Conservation (phyloP, 257 asterid genomes). For the Eucommia ulmoides region DNA sequence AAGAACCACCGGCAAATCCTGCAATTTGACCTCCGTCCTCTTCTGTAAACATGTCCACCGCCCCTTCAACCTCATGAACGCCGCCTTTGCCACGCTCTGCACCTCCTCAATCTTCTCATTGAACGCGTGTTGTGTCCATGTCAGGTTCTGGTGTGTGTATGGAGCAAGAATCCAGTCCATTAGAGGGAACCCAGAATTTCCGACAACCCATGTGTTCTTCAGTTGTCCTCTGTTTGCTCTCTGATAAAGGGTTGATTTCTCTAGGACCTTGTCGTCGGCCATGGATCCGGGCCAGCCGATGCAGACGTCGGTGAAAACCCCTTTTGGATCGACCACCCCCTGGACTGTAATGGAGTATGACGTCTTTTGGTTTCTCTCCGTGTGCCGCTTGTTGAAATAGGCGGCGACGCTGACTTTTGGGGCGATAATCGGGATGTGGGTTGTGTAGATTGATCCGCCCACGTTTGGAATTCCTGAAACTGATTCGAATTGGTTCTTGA, state of each 20-base stretch:
- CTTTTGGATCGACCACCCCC: constrained; percentile 58
- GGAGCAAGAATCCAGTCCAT: constrained; percentile 72
- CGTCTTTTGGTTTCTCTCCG: constrained; percentile 69
- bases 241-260: constrained; percentile 55
- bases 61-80: constrained; percentile 62
- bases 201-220: constrained; percentile 38
- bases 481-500: constrained; percentile 26
- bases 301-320: constrained; percentile 62
- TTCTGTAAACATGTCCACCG: constrained; percentile 75
- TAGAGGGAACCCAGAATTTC: constrained; percentile 38
- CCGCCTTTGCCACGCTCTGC: constrained; percentile 35
- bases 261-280: constrained; percentile 66
- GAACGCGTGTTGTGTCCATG: constrained; percentile 72
- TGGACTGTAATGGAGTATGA: constrained; percentile 71
- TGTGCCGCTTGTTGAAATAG: constrained; percentile 67
- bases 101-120: constrained; percentile 45
- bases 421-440: constrained; percentile 68
- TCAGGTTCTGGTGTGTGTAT: constrained; percentile 33
- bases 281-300: constrained; percentile 93
- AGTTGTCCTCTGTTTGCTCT: constrained; percentile 44
- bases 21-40: constrained; percentile 79
- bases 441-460: constrained; percentile 59
- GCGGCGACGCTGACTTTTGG: constrained; percentile 46
- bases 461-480: constrained; percentile 43
- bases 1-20: constrained; percentile 67